phyloP scores from a whole-genome alignment of 2,329 filamentous ascomycete genomes.

The Gaeumannomyces tritici region DNA sequence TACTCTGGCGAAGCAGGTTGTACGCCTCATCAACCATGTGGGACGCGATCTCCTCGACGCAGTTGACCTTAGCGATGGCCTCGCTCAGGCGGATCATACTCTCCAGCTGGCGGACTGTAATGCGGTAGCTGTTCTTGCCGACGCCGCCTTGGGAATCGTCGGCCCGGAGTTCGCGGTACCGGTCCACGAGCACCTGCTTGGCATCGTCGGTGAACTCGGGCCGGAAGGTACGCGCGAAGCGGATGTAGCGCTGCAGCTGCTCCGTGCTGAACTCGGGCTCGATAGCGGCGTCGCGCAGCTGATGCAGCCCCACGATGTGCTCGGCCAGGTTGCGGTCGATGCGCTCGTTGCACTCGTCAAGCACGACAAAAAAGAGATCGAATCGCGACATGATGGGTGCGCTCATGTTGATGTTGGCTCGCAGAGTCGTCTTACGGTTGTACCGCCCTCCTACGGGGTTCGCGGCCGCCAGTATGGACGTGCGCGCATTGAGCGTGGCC shows the following conservation, averaged over 20 bases:
- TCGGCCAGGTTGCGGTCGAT: slow-evolving; percentile 85
- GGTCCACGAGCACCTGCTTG: slow-evolving; percentile 73
- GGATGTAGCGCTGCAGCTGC: slow-evolving; percentile 92
- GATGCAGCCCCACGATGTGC: slow-evolving; percentile 92
- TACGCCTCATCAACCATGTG: slow-evolving; percentile 88
- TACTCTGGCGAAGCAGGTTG: slow-evolving; percentile 83
- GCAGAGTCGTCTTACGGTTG: slow-evolving; percentile 87
- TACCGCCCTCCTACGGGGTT: slow-evolving; percentile 96
- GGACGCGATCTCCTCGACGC: slow-evolving; percentile 78
- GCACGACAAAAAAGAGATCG: slow-evolving; percentile 94
- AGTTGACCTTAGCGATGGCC: slow-evolving; percentile 97
- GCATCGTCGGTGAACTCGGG: slow-evolving; percentile 87
- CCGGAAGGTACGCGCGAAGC: slow-evolving; percentile 89
- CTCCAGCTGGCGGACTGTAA: slow-evolving; percentile 93
- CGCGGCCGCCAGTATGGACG: slow-evolving; percentile 88
- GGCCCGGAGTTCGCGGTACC: slow-evolving; percentile 89
- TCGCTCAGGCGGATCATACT: slow-evolving; percentile 92
- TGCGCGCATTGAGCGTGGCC: slow-evolving; percentile 90
- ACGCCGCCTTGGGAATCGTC: slow-evolving; percentile 93
- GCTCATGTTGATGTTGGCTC: slow-evolving; percentile 96
- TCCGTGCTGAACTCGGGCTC: slow-evolving; percentile 92
- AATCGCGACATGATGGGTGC: slow-evolving; percentile 99
- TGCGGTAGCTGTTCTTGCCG: slow-evolving; percentile 91
- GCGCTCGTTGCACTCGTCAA: slow-evolving; percentile 91
- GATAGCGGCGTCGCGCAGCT: slow-evolving; percentile 83